Conservation (phyloP, 345 rosid genomes). For the Arabis alpina region DNA sequence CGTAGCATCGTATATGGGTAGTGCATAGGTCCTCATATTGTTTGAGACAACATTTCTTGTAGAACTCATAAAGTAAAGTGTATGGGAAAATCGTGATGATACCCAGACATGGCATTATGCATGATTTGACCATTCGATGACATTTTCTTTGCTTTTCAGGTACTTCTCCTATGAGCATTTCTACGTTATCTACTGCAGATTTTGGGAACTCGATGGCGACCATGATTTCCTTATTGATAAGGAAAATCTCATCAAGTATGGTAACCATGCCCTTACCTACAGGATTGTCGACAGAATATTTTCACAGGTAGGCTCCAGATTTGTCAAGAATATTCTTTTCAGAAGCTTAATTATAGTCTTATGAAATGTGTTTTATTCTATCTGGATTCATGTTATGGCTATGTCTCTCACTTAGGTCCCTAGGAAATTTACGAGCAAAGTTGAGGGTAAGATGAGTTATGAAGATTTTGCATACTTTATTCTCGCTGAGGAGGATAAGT, state of each 20-base stretch:
- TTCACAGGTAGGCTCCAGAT: conserved; percentile 70
- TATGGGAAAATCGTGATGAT: too few relatives aligned
- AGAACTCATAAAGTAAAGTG: not conserved
- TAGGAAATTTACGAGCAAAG: conserved; percentile 70
- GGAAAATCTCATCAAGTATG: conserved; percentile 81
- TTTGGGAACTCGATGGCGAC: conserved; percentile 85
- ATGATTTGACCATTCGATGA: conserved; percentile 11
- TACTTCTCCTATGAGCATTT: conserved; percentile 95
- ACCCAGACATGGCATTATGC: too few relatives aligned
- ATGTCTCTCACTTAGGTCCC: conserved; percentile 56
- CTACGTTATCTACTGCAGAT: conserved; percentile 84
- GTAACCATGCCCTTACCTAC: conserved; percentile 84
- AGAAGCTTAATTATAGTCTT: not conserved
- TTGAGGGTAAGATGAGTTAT: conserved; percentile 88
- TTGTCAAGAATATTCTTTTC: conserved; percentile 31
- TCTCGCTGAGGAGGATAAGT: conserved; percentile 89
- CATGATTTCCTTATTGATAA: conserved; percentile 81
- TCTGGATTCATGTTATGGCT: not conserved
- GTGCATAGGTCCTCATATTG: not conserved
- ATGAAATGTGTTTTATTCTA: conserved; percentile 5
- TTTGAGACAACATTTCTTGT: not conserved
- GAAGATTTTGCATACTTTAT: conserved; percentile 96
- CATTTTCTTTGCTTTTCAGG: conserved; percentile 48
- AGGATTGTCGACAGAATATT: conserved; percentile 86
- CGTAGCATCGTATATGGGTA: conserved; percentile 2